Percentiles rank a stretch among this genome's conserved stretches.
phyloP scores from a whole-genome alignment of 23 red algal genomes.

The Pyropia yezoensis region DNA sequence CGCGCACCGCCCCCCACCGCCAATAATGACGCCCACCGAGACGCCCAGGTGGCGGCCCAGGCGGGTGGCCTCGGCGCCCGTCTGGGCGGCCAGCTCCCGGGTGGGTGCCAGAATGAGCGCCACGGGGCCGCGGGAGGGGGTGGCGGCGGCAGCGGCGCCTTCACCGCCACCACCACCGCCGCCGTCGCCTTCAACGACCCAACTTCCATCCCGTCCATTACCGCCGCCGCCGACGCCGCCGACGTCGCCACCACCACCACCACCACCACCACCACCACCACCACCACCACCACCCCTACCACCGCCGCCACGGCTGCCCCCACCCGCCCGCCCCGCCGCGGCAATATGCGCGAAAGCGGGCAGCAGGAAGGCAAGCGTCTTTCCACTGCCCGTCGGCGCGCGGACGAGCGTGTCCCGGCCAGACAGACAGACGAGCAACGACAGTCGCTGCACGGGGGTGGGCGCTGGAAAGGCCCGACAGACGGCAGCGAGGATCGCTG shows the following conservation, averaged over 20 bases:
- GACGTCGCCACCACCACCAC: not conserved
- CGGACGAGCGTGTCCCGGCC: constrained; percentile 32
- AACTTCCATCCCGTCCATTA: no score
- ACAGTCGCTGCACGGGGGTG: constrained; percentile 49
- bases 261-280: constrained; percentile 4
- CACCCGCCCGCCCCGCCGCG: constrained; percentile 8
- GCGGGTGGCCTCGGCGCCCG: constrained; percentile 20
- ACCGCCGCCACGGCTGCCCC: constrained; percentile 7
- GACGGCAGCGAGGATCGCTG: not conserved
- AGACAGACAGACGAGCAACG: constrained; percentile 31
- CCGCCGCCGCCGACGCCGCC: no score
- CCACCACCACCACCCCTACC: no score
- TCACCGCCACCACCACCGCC: no score
- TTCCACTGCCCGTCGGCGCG: constrained; percentile 68
- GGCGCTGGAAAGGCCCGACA: constrained; percentile 21
- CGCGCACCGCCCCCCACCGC: constrained; percentile 55
- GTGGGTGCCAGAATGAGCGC: constrained; percentile 60
- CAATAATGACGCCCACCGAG: constrained; percentile 15
- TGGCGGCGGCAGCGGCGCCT: no score
- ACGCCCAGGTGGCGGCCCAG: constrained; percentile 4
- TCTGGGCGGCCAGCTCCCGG: constrained; percentile 67
- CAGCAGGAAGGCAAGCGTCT: constrained; percentile 55
- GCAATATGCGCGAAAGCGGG: constrained; percentile 53
- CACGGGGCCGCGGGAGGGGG: constrained; percentile 12
- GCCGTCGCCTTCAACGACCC: no score